Conservation (phyloP, 768 basidiomycete genomes). For the Lentinula sp. region DNA sequence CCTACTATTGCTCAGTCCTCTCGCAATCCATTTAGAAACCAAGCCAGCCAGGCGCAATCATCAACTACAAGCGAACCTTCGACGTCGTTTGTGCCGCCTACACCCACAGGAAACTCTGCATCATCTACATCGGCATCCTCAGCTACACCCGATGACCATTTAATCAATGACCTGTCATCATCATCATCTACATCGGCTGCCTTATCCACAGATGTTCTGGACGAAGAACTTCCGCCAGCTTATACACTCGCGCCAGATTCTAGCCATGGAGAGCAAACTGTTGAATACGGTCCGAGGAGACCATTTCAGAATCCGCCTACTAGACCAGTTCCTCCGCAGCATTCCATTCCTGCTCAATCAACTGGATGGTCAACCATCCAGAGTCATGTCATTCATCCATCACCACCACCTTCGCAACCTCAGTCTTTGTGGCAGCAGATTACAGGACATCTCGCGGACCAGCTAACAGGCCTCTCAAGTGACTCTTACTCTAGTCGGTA, state of each 20-base stretch:
- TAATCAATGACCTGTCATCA: not conserved
- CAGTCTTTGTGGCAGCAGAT: conserved; percentile 12
- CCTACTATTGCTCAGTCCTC: not conserved
- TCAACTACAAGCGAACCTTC: not conserved
- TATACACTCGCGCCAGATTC: conserved; percentile 56
- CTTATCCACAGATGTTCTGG: not conserved
- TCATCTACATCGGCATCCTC: not conserved
- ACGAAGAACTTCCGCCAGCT: conserved; percentile 44
- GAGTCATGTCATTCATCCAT: not conserved
- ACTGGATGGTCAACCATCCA: not conserved
- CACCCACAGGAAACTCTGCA: not conserved
- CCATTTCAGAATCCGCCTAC: conserved; percentile 46
- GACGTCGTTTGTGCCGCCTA: not conserved
- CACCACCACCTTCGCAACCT: conserved; percentile 6
- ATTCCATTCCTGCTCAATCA: conserved; percentile 4
- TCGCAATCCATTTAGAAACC: conserved; percentile 1
- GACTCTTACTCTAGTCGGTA: not conserved
- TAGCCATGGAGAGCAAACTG: conserved; percentile 50
- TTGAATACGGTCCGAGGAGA: conserved; percentile 56
- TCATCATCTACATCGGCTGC: not conserved
- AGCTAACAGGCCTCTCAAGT: conserved; percentile 14
- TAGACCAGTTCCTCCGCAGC: conserved; percentile 13
- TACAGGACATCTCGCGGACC: conserved; percentile 9
- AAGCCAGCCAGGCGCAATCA: not conserved
- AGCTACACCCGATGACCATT: not conserved